These are phyloP conservation scores for Claviceps paspali DNA, from an alignment of 2,329 filamentous ascomycete species.

Conservation along the genomic window DNA sequence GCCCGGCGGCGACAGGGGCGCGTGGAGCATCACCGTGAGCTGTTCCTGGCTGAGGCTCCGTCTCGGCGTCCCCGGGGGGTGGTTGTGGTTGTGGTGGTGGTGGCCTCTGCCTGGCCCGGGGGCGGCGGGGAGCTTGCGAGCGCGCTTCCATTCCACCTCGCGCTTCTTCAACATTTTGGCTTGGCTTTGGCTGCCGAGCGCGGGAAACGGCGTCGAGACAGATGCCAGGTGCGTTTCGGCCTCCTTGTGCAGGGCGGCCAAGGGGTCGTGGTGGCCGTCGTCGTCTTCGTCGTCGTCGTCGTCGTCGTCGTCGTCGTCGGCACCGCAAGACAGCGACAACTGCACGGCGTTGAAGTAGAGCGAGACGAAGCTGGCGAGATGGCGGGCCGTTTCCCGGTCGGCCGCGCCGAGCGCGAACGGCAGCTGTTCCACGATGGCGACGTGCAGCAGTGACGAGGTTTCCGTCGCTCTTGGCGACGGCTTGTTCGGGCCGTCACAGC, in stretches of 20 bases:
- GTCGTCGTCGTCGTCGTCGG: too few relatives aligned
- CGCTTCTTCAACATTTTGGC: slow-evolving; percentile 8
- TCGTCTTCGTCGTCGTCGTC: too few relatives aligned
- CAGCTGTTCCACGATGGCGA: slow-evolving; percentile 64
- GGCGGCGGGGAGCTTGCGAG: slow-evolving; percentile 2
- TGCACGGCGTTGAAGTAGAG: slow-evolving; percentile 39
- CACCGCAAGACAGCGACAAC: too few relatives aligned
- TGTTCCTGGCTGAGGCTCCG: slow-evolving; percentile 21
- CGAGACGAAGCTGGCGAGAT: slow-evolving; percentile 43
- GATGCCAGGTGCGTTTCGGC: slow-evolving; percentile 16
- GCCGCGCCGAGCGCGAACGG: slow-evolving; percentile 46
- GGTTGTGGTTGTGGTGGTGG: too few relatives aligned
- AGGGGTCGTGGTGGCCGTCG: neutral
- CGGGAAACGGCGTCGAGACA: slow-evolving; percentile 10
- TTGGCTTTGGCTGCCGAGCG: slow-evolving; percentile 10
- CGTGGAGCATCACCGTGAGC: slow-evolving; percentile 36
- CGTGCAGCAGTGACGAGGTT: slow-evolving; percentile 43
- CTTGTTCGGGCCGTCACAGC: slow-evolving; percentile 13
- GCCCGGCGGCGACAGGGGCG: slow-evolving; percentile 25
- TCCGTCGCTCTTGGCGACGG: slow-evolving; percentile 11
- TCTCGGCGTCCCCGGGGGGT: too few relatives aligned
- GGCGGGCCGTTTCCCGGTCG: slow-evolving; percentile 24
- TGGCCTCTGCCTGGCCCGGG: neutral
- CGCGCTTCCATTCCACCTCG: slow-evolving; percentile 5
- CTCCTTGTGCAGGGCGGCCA: slow-evolving; percentile 12